phyloP scores from a whole-genome alignment of 2,329 filamentous ascomycete species.

The Rachicladosporium sp. region DNA sequence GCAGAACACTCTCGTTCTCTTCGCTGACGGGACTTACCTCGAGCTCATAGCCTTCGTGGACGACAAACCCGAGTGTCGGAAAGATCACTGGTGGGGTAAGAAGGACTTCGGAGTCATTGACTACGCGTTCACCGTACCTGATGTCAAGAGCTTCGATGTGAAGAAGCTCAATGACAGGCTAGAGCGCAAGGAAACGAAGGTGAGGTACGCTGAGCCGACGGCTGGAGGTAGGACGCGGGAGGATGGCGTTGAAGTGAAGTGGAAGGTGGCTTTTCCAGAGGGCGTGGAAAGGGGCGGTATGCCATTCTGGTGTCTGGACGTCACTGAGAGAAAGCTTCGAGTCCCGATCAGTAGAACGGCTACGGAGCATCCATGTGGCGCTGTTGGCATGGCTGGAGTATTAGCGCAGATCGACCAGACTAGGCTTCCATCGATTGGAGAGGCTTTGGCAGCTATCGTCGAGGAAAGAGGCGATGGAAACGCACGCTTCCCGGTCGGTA shows the following conservation, averaged over 20 bases:
- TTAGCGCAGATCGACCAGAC: conserved; percentile 5
- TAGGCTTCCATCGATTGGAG: conserved; percentile 1
- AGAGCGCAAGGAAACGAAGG: conserved; percentile 15
- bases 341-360: conserved; percentile 36
- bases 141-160: conserved; percentile 11
- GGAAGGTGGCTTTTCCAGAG: conserved; percentile 43
- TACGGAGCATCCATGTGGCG: conserved; percentile 40
- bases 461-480: not conserved
- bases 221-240: conserved; percentile 42
- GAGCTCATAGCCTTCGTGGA: conserved; percentile 53
- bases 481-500: not conserved
- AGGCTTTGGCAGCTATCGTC: conserved; percentile 2
- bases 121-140: conserved; percentile 42
- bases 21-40: conserved; percentile 53
- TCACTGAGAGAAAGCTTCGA: conserved; percentile 43
- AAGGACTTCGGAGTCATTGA: conserved; percentile 45
- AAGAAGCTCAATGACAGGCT: conserved; percentile 12
- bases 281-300: conserved; percentile 36
- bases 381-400: conserved; percentile 41
- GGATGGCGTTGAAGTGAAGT: conserved; percentile 46
- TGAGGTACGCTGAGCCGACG: conserved; percentile 38
- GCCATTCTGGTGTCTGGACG: conserved; percentile 56
- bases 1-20: conserved; percentile 50
- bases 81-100: conserved; percentile 46
- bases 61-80: conserved; percentile 28